Conservation (phyloP, 2,329 filamentous ascomycete species). For the Cladosporium phlei region DNA sequence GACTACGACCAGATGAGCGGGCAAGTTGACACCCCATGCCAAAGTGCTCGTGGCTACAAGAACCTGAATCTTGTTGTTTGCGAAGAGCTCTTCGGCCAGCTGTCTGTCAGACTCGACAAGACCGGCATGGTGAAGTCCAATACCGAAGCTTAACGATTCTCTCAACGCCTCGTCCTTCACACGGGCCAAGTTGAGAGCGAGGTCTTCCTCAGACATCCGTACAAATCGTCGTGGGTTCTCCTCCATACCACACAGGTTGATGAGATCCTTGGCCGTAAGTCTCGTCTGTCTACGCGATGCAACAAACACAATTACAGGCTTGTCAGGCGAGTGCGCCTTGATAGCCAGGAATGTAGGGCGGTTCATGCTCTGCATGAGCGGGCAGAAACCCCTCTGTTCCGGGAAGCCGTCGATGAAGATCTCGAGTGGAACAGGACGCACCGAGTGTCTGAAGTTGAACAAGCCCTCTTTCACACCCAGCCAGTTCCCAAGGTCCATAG, state of each 20-base stretch:
- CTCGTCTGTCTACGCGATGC: conserved; percentile 92
- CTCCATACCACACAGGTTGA: conserved; percentile 97
- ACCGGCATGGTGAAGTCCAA: conserved; percentile 94
- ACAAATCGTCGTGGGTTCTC: conserved; percentile 93
- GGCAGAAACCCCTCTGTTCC: conserved; percentile 89
- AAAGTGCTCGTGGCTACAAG: conserved; percentile 92
- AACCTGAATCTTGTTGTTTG: conserved; percentile 97
- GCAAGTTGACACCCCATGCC: conserved; percentile 96
- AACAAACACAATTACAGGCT: conserved; percentile 97
- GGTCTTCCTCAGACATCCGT: conserved; percentile 88
- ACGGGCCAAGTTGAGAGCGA: conserved; percentile 77
- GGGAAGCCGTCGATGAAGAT: conserved; percentile 98
- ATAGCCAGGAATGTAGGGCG: conserved; percentile 93
- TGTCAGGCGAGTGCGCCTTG: conserved; percentile 91
- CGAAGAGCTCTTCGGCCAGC: conserved; percentile 86
- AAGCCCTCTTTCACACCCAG: conserved; percentile 89
- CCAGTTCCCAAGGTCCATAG: conserved; percentile 91
- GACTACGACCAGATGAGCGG: conserved; percentile 92
- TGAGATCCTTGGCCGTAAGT: conserved; percentile 89
- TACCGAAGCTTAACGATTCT: conserved; percentile 94
- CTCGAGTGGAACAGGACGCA: conserved; percentile 90
- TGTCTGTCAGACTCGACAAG: conserved; percentile 91
- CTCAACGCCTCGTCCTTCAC: conserved; percentile 91
- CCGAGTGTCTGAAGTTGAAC: conserved; percentile 96
- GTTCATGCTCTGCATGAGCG: conserved; percentile 99